phyloP scores from a whole-genome alignment of 768 basidiomycete genomes.

The Panaeolus papilionaceus region DNA sequence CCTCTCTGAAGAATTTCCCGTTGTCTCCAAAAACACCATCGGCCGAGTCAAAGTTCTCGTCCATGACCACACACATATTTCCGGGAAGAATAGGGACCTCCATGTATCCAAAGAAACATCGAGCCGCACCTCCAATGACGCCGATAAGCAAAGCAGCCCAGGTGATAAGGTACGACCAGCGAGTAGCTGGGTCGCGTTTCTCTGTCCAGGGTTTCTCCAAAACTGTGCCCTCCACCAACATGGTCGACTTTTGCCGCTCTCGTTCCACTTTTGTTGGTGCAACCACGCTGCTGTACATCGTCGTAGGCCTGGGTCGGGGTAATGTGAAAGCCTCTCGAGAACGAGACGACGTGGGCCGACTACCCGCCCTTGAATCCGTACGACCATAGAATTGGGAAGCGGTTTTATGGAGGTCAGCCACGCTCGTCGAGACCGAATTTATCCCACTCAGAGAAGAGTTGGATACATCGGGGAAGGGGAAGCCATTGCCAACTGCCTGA shows the following conservation, averaged over 20 bases:
- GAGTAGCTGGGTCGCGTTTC: constrained; percentile 57
- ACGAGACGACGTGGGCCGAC: constrained; percentile 44
- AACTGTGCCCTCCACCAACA: constrained; percentile 41
- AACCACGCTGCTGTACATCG: constrained; percentile 57
- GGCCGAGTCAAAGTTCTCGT: constrained; percentile 76
- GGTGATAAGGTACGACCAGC: constrained; percentile 65
- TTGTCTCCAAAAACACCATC: constrained; percentile 64
- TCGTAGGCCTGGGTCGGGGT: constrained; percentile 63
- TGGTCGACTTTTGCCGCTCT: constrained; percentile 57
- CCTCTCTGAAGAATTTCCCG: constrained; percentile 76
- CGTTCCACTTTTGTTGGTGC: constrained; percentile 44
- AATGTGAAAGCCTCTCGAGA: constrained; percentile 64
- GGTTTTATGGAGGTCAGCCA: constrained; percentile 48
- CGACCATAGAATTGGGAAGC: constrained; percentile 45
- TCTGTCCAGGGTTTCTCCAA: constrained; percentile 71
- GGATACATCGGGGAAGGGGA: constrained; percentile 41
- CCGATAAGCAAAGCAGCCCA: constrained; percentile 67
- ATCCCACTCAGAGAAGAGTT: constrained; percentile 41
- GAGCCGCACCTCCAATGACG: constrained; percentile 53
- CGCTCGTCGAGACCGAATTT: constrained; percentile 46
- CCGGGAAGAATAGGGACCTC: constrained; percentile 51
- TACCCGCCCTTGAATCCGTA: constrained; percentile 32
- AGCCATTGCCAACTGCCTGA: constrained; percentile 29
- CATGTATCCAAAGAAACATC: constrained; percentile 64
- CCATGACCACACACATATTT: constrained; percentile 70